phyloP scores from a whole-genome alignment of 2,329 filamentous ascomycete genomes.

The Penicillium sp. region DNA sequence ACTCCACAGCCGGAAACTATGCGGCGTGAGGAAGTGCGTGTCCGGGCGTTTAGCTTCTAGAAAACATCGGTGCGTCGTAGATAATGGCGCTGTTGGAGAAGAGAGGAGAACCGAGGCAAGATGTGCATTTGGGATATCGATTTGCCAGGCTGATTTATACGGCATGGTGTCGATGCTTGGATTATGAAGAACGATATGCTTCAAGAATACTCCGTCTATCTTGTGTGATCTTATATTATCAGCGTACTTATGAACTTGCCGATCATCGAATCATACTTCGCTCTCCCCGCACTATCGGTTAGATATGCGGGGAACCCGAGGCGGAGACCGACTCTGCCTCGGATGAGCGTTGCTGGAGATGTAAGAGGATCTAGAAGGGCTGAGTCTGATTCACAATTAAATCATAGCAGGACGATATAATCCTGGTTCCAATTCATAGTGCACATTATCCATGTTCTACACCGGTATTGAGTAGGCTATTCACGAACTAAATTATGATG shows the following conservation, averaged over 20 bases:
- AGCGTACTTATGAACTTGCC: too few relatives aligned
- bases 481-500: too few relatives aligned
- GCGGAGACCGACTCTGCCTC: background rate
- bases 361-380: background rate
- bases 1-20: conserved; percentile 62
- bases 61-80: conserved; percentile 45
- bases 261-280: background rate
- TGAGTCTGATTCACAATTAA: too few relatives aligned
- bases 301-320: conserved; percentile 19
- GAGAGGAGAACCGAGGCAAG: conserved; percentile 44
- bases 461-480: too few relatives aligned
- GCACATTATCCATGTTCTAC: too few relatives aligned
- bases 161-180: conserved; percentile 40
- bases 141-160: conserved; percentile 47
- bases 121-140: conserved; percentile 43
- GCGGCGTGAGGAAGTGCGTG: conserved; percentile 58
- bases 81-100: conserved; percentile 45
- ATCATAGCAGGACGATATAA: too few relatives aligned
- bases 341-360: background rate
- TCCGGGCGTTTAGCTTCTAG: conserved; percentile 63
- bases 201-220: too few relatives aligned
- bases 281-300: conserved; percentile 12
- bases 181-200: too few relatives aligned
- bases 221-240: background rate
- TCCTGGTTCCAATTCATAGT: too few relatives aligned